A percentile compares a stretch with the other conserved stretches of the same genome.
Conservation (phyloP, 352 stramenopile species). For the Phytopythium montanum region DNA sequence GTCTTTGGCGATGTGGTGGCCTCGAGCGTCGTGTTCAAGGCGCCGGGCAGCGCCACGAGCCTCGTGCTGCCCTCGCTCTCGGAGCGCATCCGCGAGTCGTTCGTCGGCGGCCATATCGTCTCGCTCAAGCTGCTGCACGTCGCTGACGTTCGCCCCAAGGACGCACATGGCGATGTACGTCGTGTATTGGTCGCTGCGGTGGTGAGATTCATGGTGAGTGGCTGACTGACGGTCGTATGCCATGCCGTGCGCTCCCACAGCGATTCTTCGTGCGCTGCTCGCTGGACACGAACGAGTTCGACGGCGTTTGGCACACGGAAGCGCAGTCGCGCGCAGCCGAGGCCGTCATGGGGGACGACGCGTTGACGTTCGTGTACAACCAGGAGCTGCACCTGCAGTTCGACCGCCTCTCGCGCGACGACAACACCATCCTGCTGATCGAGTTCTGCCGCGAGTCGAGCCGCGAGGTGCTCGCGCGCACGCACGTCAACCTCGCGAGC, state of each 20-base stretch:
- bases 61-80: conserved; percentile 74
- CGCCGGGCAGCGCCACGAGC: conserved; percentile 70
- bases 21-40: conserved; percentile 85
- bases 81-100: conserved; percentile 80
- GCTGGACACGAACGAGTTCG: conserved; percentile 81
- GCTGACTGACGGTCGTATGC: background rate
- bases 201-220: background rate
- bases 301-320: conserved; percentile 82
- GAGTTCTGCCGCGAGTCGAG: conserved; percentile 75
- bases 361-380: conserved; percentile 70
- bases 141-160: conserved; percentile 52
- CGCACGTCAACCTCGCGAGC: conserved; percentile 78
- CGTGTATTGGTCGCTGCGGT: background rate
- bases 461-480: conserved; percentile 76
- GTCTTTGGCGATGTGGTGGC: conserved; percentile 85
- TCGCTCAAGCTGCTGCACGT: conserved; percentile 66
- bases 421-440: conserved; percentile 82
- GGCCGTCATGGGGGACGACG: conserved; percentile 14
- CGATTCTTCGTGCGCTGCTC: conserved; percentile 83
- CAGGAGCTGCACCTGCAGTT: conserved; percentile 83
- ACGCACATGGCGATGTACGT: conserved; percentile 54
- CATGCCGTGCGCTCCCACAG: conserved; percentile 10
- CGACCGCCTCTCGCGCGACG: conserved; percentile 74
- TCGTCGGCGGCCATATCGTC: conserved; percentile 79
- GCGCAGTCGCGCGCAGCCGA: conserved; percentile 55